A percentile compares a stretch with the other conserved stretches of the same genome.
Evolutionary conservation across 176 grass and related monocot species (phyloP).

Genomic region (Raddia distichophylla): DNA sequence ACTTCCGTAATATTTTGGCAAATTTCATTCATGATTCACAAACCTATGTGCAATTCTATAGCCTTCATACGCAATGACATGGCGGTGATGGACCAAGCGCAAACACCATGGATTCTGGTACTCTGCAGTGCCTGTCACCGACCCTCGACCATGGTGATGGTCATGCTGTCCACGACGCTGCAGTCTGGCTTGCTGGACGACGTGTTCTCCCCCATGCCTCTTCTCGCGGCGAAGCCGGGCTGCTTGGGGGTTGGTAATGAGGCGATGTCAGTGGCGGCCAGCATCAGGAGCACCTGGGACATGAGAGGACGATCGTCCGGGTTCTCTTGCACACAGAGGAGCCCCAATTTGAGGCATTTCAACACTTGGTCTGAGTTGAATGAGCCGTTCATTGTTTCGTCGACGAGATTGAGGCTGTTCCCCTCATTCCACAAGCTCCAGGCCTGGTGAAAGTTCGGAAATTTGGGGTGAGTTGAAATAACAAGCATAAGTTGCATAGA

Average conservation of each 20-base stretch:
- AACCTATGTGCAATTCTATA: neutral
- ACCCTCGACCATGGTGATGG: conserved; percentile 54
- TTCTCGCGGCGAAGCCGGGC: conserved; percentile 55
- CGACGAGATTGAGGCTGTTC: conserved; percentile 48
- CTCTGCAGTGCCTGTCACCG: conserved; percentile 21
- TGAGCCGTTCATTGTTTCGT: conserved; percentile 44
- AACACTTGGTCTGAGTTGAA: conserved; percentile 48
- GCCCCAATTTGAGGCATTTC: conserved; percentile 55
- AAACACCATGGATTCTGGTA: neutral
- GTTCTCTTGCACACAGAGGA: conserved; percentile 64
- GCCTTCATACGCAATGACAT: neutral
- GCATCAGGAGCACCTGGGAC: conserved; percentile 56
- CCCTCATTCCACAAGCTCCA: conserved; percentile 57
- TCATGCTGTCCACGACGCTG: conserved; percentile 51
- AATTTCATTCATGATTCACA: conserved; percentile 8
- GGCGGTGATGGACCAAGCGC: neutral
- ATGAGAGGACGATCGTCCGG: conserved; percentile 61
- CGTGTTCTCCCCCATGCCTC: conserved; percentile 31
- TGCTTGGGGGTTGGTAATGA: conserved; percentile 49
- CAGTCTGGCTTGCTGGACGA: conserved; percentile 51
- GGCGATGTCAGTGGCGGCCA: conserved; percentile 37
- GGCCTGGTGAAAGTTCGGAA: conserved; percentile 27
- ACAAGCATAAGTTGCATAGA: neutral
- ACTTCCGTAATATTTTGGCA: neutral
- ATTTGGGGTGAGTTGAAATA: neutral